phyloP scores from a whole-genome alignment of 1,284 basidiomycete species.

The Paramarasmius palmivorus region DNA sequence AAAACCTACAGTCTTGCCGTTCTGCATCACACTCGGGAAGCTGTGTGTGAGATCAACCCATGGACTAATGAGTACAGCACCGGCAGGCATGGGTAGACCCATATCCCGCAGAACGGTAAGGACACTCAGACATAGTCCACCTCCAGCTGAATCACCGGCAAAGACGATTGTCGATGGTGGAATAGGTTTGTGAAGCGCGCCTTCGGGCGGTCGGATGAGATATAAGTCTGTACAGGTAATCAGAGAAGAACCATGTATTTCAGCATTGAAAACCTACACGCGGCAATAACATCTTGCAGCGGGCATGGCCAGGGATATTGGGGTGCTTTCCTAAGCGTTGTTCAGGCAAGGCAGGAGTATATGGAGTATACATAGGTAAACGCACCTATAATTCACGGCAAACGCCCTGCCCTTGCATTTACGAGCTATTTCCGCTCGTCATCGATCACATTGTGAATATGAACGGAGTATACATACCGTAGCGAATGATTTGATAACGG shows the following conservation, averaged over 20 bases:
- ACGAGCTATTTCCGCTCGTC: slow-evolving; percentile 43
- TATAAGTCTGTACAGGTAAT: slow-evolving; percentile 61
- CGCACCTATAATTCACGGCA: slow-evolving; percentile 56
- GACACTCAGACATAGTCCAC: slow-evolving; percentile 66
- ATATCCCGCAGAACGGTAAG: slow-evolving; percentile 79
- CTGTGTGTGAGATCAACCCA: slow-evolving; percentile 88
- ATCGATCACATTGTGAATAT: background rate
- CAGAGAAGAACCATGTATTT: background rate
- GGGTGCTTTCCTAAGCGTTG: slow-evolving; percentile 61
- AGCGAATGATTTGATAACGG: slow-evolving; percentile 66
- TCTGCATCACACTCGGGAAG: slow-evolving; percentile 79
- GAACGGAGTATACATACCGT: slow-evolving; percentile 35
- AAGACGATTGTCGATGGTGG: slow-evolving; percentile 75
- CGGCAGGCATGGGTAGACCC: slow-evolving; percentile 72
- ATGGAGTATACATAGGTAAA: background rate
- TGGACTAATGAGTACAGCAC: slow-evolving; percentile 75
- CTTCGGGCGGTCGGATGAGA: slow-evolving; percentile 73
- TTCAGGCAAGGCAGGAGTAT: background rate
- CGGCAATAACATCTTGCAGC: slow-evolving; percentile 77
- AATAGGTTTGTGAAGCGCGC: slow-evolving; percentile 67
- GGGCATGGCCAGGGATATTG: slow-evolving; percentile 91
- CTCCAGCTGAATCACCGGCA: slow-evolving; percentile 87
- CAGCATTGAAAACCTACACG: slow-evolving; percentile 45
- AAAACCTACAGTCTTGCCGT: slow-evolving; percentile 63
- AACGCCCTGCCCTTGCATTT: slow-evolving; percentile 75